Conservation (phyloP, 1,284 basidiomycete species). For the Leccinum fuscescens region DNA sequence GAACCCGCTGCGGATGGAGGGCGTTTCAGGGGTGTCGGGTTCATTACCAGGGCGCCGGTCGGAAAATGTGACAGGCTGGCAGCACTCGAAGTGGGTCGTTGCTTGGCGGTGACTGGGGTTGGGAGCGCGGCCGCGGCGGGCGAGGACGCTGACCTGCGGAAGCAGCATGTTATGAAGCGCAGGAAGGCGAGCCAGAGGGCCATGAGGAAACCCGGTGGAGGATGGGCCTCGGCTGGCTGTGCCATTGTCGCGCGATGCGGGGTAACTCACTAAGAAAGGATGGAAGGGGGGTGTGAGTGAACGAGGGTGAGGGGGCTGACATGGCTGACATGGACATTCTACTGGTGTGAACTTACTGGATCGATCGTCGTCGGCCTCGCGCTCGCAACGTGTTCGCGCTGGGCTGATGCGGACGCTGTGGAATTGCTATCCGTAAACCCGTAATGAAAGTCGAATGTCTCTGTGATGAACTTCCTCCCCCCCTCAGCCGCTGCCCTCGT, state of each 20-base stretch:
- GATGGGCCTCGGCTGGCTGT: constrained; percentile 1
- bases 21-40: constrained; percentile 16
- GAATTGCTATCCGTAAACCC: not conserved
- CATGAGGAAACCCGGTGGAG: constrained; percentile 6
- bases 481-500: not conserved
- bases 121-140: constrained; percentile 10
- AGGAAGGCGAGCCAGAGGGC: constrained; percentile 18
- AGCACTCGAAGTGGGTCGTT: constrained; percentile 4
- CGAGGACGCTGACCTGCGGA: constrained; percentile 9
- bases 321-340: not conserved
- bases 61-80: not conserved
- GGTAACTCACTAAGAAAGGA: not conserved
- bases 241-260: constrained; percentile 3
- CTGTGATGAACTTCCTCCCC: not conserved
- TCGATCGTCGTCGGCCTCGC: constrained; percentile 20
- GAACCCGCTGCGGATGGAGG: not conserved
- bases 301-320: not conserved
- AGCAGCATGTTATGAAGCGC: constrained; percentile 12
- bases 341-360: not conserved
- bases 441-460: not conserved
- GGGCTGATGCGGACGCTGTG: constrained; percentile 1
- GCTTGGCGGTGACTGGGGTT: constrained; percentile 16
- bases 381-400: constrained; percentile 4
- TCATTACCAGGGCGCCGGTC: not conserved
- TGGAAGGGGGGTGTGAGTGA: not conserved